Base-by-base conservation (phyloP, 495 filamentous ascomycete genomes). In the Aspergillus asperescens region DNA sequence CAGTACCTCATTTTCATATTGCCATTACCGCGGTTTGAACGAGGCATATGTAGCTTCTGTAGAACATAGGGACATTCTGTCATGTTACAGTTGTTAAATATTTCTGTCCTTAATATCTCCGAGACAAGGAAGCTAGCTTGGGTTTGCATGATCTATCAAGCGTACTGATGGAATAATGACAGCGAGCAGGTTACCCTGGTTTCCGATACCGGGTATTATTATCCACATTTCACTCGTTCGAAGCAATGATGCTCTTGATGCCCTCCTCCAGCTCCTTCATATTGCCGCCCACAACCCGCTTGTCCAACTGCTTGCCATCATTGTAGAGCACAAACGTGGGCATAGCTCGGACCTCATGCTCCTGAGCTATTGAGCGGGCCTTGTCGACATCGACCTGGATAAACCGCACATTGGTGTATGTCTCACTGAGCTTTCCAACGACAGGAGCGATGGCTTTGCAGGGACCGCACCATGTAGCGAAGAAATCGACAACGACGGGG, bases 381-480 rank as follows among this genome's bases (percentile, higher is more conserved):
- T 85, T 77, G 67, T 95, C 90, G 58, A 95, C 88, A 71, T 95
- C 89, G 65, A 95, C 64, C 77, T 94, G 93, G 79, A 79, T 81
- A 71, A 93, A 95, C 59, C 76, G 71, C 51, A 81, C 79, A 34
- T 72, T 63, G 48, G 75, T 38, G 65, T 75, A 76, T 12, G 66
- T 59, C 34, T 83, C 60, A 55, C 81, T 77, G 67, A 64, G 84
- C 79, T 80, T 76, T 43, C 78, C 77, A 44, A 93, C 62, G 24
- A 76, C 62, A 15, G 89, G 51, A 10, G 51, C 51, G 6, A 54
- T 16, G 43, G 51, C 51, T 19, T 54, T 54, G 51, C 51, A 54
- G 89, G 63, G 89, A 12, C 89, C 89, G 77, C 89, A 95, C 89
- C 89, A 95, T 29, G 74, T 81, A 18, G 89, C 89, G 62, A 85